These are phyloP conservation scores for Dothidotthia symphoricarpi DNA, from an alignment of 2,329 filamentous ascomycete species.

Conservation along the genomic window DNA sequence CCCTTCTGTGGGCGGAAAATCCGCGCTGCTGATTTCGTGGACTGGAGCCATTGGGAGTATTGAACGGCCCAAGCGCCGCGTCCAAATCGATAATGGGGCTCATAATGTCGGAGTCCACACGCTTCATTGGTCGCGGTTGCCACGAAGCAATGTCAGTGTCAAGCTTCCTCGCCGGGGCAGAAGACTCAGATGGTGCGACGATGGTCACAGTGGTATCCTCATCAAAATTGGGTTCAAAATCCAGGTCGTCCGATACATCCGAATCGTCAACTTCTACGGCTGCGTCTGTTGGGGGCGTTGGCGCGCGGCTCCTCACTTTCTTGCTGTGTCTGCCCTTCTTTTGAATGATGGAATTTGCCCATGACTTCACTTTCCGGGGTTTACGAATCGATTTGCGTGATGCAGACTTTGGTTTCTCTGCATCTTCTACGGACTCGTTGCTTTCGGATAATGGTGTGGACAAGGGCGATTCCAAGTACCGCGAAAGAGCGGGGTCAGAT, in stretches of 20 bases:
- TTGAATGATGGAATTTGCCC: constrained; percentile 67
- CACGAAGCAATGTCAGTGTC: constrained; percentile 40
- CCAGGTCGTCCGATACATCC: constrained; percentile 36
- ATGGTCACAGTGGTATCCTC: constrained; percentile 45
- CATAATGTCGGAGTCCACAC: constrained; percentile 57
- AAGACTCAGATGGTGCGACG: constrained; percentile 31
- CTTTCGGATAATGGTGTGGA: constrained; percentile 27
- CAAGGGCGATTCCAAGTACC: constrained; percentile 25
- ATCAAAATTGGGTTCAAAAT: constrained; percentile 44
- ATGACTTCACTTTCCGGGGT: constrained; percentile 71
- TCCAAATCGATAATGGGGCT: constrained; percentile 91
- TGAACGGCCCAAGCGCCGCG: constrained; percentile 87
- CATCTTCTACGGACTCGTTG: constrained; percentile 35
- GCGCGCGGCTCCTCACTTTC: constrained; percentile 43
- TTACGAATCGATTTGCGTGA: constrained; percentile 56
- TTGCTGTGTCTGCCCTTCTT: constrained; percentile 57
- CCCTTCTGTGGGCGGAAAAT: constrained; percentile 54
- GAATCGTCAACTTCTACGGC: constrained; percentile 32
- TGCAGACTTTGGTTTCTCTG: constrained; percentile 44
- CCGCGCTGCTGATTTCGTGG: constrained; percentile 51
- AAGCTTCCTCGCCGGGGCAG: constrained; percentile 1
- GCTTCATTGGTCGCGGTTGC: constrained; percentile 38
- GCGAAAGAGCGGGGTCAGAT: constrained; percentile 38
- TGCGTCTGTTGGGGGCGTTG: constrained; percentile 31
- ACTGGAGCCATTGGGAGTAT: constrained; percentile 71